Evolutionary conservation across 2,329 filamentous ascomycete species (phyloP).

Genomic region (Phialophora verrucosa): DNA sequence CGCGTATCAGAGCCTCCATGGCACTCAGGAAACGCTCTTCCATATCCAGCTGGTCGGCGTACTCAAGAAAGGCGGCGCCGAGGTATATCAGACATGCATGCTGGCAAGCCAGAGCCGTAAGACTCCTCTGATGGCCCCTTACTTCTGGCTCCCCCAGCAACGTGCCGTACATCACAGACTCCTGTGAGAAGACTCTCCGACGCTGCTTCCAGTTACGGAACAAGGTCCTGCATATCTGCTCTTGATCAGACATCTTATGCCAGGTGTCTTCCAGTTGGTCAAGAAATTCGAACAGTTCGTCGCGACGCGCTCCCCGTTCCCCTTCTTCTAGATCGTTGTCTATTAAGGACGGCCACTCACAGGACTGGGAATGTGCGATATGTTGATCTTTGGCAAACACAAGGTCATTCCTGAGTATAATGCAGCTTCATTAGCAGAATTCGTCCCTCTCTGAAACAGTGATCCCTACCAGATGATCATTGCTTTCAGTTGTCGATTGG

Average conservation of each 20-base stretch:
- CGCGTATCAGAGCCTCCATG: neutral
- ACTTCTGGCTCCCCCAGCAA: conserved; percentile 1
- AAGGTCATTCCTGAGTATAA: conserved; percentile 6
- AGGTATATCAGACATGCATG: conserved; percentile 1
- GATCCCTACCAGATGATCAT: conserved; percentile 2
- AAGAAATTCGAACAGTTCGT: conserved; percentile 7
- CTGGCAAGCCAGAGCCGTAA: neutral
- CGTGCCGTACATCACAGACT: neutral
- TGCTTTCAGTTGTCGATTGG: conserved; percentile 1
- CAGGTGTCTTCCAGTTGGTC: neutral
- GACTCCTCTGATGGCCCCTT: neutral
- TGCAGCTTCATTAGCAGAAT: neutral
- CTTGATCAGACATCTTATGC: neutral
- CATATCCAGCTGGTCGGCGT: conserved; percentile 1
- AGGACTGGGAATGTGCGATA: neutral
- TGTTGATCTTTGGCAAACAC: conserved; percentile 1
- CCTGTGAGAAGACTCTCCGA: neutral
- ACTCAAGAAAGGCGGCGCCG: neutral
- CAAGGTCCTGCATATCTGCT: neutral
- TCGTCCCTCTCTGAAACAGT: neutral
- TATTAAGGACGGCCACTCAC: neutral
- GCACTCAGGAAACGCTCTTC: neutral
- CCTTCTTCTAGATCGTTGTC: neutral
- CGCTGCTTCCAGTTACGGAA: neutral
- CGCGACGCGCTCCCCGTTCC: neutral